Conservation (phyloP, 2,329 filamentous ascomycete genomes). For the Colletotrichum horii region DNA sequence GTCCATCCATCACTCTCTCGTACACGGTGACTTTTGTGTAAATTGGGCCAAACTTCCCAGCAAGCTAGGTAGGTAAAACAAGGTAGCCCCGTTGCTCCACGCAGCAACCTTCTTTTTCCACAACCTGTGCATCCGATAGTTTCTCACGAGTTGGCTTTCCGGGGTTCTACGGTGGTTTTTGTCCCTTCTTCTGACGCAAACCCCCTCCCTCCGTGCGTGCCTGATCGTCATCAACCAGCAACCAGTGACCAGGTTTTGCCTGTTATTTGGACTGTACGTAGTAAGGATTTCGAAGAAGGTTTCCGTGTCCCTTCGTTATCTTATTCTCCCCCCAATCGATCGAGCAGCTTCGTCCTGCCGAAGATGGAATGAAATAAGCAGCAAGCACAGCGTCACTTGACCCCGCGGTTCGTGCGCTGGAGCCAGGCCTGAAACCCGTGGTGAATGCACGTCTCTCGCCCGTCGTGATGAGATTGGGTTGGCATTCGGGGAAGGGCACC, state of each 20-base stretch:
- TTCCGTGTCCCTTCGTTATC: background rate
- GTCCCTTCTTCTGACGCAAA: background rate
- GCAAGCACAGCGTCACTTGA: background rate
- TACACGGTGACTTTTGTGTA: background rate
- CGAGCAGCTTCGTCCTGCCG: background rate
- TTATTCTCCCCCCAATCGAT: background rate
- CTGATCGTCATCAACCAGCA: constrained; percentile 7
- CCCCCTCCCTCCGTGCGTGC: constrained; percentile 10
- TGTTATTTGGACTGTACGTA: background rate
- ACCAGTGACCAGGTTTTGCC: background rate
- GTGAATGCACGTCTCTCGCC: background rate
- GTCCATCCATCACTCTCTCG: background rate
- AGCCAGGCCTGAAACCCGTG: background rate
- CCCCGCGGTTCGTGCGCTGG: background rate
- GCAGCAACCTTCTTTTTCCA: background rate
- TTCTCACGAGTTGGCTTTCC: background rate
- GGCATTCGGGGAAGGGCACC: background rate
- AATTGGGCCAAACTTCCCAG: background rate
- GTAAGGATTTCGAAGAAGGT: background rate
- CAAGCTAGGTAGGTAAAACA: background rate
- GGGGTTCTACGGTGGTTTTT: background rate
- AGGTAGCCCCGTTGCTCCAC: background rate
- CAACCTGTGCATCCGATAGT: background rate
- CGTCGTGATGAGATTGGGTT: background rate
- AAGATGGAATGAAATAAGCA: constrained; percentile 5